Conservation (phyloP, 306 rosid species). For the Cyclanthera cordifolia region DNA sequence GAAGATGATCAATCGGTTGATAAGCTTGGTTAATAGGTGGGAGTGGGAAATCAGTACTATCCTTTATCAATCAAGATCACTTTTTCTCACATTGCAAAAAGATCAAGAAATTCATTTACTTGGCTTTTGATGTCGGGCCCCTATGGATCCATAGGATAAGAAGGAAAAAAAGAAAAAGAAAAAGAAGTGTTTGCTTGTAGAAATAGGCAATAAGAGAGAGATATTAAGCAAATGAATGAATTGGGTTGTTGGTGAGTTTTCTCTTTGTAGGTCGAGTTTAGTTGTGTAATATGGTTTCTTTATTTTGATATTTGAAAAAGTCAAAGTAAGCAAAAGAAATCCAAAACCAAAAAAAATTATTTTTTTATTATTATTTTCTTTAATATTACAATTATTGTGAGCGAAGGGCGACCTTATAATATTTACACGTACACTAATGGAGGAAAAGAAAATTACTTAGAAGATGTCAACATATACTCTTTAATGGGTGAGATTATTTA, state of each 20-base stretch:
- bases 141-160: conserved; percentile 17
- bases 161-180: conserved; percentile 3
- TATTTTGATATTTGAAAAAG: conserved; percentile 36
- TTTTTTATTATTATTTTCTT: no score
- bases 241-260: conserved; percentile 25
- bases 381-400: no score
- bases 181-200: conserved; percentile 22
- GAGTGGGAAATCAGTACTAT: conserved; percentile 6
- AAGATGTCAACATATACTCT: no score
- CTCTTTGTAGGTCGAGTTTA: conserved; percentile 24
- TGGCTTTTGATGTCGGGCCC: conserved; percentile 21
- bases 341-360: no score
- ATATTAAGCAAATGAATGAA: conserved; percentile 20
- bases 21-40: conserved; percentile 27
- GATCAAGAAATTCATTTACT: conserved; percentile 19
- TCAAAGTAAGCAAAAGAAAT: conserved; percentile 18
- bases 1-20: conserved; percentile 51
- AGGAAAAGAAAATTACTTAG: no score
- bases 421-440: no score
- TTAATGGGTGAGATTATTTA: no score
- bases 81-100: not conserved
- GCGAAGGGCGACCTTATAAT: no score
- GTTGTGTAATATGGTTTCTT: conserved; percentile 34
- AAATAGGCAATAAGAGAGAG: conserved; percentile 36
- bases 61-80: conserved; percentile 20